Percentiles rank a stretch among this genome's conserved stretches.
These are phyloP conservation scores for Domatiomyces catenatus DNA, from an alignment of 2,329 filamentous ascomycete species.

Conservation along the genomic window DNA sequence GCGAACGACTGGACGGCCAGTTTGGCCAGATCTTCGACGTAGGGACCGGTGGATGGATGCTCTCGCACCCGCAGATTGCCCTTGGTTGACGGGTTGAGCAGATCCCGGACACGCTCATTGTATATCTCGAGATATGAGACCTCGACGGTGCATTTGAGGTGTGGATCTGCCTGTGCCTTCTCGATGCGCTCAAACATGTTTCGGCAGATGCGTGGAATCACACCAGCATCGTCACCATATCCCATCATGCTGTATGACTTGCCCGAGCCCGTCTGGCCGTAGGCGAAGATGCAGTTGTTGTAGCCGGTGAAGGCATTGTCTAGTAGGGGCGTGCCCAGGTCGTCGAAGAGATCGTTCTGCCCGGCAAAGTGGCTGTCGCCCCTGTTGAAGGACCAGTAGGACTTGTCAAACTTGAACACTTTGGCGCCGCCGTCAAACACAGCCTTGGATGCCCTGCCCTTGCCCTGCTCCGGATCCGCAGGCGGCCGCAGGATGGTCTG, in stretches of 20 bases:
- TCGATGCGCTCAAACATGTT: slow-evolving; percentile 89
- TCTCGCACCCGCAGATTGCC: slow-evolving; percentile 94
- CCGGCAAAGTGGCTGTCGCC: slow-evolving; percentile 69
- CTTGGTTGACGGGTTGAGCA: slow-evolving; percentile 89
- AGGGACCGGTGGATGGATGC: slow-evolving; percentile 91
- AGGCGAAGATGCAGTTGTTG: slow-evolving; percentile 99
- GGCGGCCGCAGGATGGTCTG: slow-evolving; percentile 78
- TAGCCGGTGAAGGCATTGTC: slow-evolving; percentile 98
- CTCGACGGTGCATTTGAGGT: slow-evolving; percentile 79
- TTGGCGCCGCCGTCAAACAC: slow-evolving; percentile 52
- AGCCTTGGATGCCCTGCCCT: slow-evolving; percentile 38
- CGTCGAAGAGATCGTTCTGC: slow-evolving; percentile 75
- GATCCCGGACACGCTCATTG: slow-evolving; percentile 89
- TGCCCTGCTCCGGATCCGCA: slow-evolving; percentile 39
- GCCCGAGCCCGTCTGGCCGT: slow-evolving; percentile 93
- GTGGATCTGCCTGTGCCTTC: slow-evolving; percentile 54
- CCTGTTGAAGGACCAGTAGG: slow-evolving; percentile 95
- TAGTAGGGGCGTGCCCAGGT: slow-evolving; percentile 74
- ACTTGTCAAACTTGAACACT: slow-evolving; percentile 87
- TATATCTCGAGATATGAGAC: slow-evolving; percentile 99
- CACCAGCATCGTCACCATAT: slow-evolving; percentile 86
- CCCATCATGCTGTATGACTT: slow-evolving; percentile 99
- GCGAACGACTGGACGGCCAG: slow-evolving; percentile 81
- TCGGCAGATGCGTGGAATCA: slow-evolving; percentile 92
- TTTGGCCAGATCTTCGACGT: slow-evolving; percentile 95